Base-by-base conservation (phyloP, 345 rosid genomes). In the Pugionium cornutum region DNA sequence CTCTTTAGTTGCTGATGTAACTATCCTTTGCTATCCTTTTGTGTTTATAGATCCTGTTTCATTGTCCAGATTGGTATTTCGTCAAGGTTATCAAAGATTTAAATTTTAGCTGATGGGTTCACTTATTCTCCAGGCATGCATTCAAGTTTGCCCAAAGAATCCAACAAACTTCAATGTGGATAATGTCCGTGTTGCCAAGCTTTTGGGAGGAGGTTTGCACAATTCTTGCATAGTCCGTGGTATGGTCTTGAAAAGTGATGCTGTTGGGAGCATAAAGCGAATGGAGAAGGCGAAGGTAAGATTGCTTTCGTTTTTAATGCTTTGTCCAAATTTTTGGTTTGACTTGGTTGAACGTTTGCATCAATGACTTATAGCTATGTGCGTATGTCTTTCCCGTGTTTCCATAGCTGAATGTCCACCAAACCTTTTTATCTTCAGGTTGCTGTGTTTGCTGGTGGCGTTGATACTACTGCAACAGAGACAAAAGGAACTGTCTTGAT, bases 401-500 rank as follows among this genome's bases (percentile, higher is more conserved):
- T 44, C 2, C 7, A 10, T 57, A n/a, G 34, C 39, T 59, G 10
- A 39, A 63, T 49, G 59, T 47, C 35, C 25, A n/a, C n/a, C n/a
- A 2, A 36, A 53, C n/a, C 28, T 8, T 34, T 9, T 34, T 44
- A 43, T 62, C 40, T 65, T 51, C 68, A 90, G 98, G 98, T 95
- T 78, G 99, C 81, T 32, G 99, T 95, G n/a, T 95, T 95, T 82
- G 99, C 77, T 45, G 83, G 98, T 70, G 99, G 97, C 46, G 90
- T 95, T 77, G 99, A 95, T 82, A 82, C 99, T 32, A 80, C 86
- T 64, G 99, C 96, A 30, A 91, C 99, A 68, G 98, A 95, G 59
- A 95, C 99, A 7, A 95, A 95, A 73, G 99, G 99, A 77, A 95
- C 99, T 67, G 98, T 95, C 50, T 79, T 95, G 40, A 95, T 95